A percentile compares a stretch with the other conserved stretches of the same genome.
Conservation (phyloP, 129 eudicot species). For the Dittrichia graveolens region DNA sequence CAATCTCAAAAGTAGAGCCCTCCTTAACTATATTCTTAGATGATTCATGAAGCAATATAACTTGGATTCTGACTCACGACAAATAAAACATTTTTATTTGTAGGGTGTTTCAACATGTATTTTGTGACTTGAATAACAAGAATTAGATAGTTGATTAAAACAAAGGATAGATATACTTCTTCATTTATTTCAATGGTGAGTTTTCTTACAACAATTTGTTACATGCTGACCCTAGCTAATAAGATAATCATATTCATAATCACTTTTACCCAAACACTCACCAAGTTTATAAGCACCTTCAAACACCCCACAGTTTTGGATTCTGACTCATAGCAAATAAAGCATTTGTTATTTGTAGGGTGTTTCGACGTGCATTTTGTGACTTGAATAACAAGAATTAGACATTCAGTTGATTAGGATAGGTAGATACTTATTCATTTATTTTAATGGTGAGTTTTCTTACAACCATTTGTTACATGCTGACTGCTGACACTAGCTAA, state of each 20-base stretch:
- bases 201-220: not conserved
- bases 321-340: not conserved
- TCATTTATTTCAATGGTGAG: not conserved
- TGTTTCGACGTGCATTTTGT: not conserved
- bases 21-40: constrained; percentile 28
- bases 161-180: not conserved
- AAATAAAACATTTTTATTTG: not conserved
- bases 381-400: not conserved
- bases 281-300: not conserved
- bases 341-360: not conserved
- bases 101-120: not conserved
- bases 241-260: not conserved
- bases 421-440: not conserved
- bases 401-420: not conserved
- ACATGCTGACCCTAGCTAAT: not conserved
- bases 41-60: constrained; percentile 28
- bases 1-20: constrained; percentile 26
- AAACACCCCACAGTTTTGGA: not conserved
- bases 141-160: not conserved
- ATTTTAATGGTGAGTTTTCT: not conserved
- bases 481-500: not conserved
- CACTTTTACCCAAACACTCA: constrained; percentile 1
- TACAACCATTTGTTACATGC: not conserved
- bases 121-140: not conserved
- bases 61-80: not conserved